phyloP scores from a whole-genome alignment of 306 rosid species.

The Vigna trinervia region DNA sequence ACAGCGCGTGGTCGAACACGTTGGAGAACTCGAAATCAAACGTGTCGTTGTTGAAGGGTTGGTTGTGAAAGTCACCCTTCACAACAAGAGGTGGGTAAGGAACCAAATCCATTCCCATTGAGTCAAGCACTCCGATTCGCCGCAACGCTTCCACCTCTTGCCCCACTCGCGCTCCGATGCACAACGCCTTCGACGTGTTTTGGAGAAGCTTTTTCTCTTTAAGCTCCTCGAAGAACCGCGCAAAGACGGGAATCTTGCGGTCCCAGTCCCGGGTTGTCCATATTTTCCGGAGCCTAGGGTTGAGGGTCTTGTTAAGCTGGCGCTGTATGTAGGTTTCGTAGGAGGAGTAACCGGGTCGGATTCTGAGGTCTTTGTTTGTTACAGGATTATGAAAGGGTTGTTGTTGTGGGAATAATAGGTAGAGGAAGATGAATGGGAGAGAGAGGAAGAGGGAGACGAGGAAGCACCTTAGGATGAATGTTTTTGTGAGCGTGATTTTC shows the following conservation, averaged over 20 bases:
- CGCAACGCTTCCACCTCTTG: conserved; percentile 88
- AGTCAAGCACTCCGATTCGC: conserved; percentile 67
- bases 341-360: conserved; percentile 90
- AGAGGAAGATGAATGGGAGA: conserved; percentile 59
- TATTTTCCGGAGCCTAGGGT: conserved; percentile 76
- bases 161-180: conserved; percentile 87
- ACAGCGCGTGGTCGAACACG: conserved; percentile 96
- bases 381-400: conserved; percentile 2
- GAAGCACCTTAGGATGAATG: conserved; percentile 54
- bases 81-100: conserved; percentile 85
- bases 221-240: conserved; percentile 59
- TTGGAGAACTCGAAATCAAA: conserved; percentile 93
- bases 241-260: conserved; percentile 74
- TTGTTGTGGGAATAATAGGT: conserved; percentile 40
- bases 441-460: conserved; percentile 64
- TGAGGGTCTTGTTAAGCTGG: conserved; percentile 89
- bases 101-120: conserved; percentile 86
- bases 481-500: conserved; percentile 57
- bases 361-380: conserved; percentile 49
- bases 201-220: conserved; percentile 48
- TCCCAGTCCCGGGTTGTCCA: conserved; percentile 99
- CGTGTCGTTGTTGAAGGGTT: conserved; percentile 64
- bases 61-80: conserved; percentile 80
- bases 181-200: conserved; percentile 62
- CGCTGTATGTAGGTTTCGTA: conserved; percentile 76